These are phyloP conservation scores for Boletus fagicola DNA, from an alignment of 768 basidiomycete species.

Conservation along the genomic window DNA sequence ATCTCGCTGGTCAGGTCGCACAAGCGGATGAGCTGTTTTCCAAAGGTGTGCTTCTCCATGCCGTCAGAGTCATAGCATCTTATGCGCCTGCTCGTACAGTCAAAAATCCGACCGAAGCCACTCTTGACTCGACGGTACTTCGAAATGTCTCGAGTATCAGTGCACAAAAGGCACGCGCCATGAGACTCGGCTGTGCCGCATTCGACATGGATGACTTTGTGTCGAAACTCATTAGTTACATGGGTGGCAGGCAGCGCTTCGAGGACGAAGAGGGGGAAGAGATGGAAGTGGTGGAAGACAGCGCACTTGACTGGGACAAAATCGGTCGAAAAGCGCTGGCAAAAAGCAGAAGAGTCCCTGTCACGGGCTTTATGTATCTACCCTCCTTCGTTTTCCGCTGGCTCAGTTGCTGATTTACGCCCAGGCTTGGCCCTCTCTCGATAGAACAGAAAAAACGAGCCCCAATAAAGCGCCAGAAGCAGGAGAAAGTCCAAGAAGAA, in stretches of 20 bases:
- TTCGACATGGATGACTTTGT: conserved; percentile 95
- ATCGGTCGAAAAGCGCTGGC: conserved; percentile 83
- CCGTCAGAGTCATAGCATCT: conserved; percentile 1
- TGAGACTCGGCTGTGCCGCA: conserved; percentile 83
- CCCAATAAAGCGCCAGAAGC: conserved; percentile 55
- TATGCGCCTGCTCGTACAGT: conserved; percentile 41
- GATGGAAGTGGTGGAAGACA: conserved; percentile 50
- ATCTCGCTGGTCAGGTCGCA: conserved; percentile 54
- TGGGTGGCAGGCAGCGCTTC: conserved; percentile 66
- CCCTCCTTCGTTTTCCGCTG: conserved; percentile 3
- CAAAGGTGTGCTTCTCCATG: conserved; percentile 45
- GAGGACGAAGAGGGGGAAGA: conserved; percentile 48
- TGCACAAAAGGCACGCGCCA: conserved; percentile 83
- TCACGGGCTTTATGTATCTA: conserved; percentile 84
- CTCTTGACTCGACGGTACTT: conserved; percentile 83
- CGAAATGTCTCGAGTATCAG: conserved; percentile 74
- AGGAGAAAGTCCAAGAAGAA: conserved; percentile 71
- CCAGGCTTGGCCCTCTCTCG: conserved; percentile 88
- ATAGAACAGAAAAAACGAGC: conserved; percentile 80
- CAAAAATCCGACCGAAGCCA: conserved; percentile 82
- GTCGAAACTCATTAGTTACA: conserved; percentile 64
- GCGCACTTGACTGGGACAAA: conserved; percentile 74
- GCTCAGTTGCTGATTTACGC: conserved; percentile 15
- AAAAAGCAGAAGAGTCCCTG: conserved; percentile 75
- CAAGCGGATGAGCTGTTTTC: conserved; percentile 60